Percentiles rank a stretch among this genome's conserved stretches.
These are phyloP conservation scores for Hypoxylon sp. DNA, from an alignment of 2,329 filamentous ascomycete genomes.

Conservation along the genomic window DNA sequence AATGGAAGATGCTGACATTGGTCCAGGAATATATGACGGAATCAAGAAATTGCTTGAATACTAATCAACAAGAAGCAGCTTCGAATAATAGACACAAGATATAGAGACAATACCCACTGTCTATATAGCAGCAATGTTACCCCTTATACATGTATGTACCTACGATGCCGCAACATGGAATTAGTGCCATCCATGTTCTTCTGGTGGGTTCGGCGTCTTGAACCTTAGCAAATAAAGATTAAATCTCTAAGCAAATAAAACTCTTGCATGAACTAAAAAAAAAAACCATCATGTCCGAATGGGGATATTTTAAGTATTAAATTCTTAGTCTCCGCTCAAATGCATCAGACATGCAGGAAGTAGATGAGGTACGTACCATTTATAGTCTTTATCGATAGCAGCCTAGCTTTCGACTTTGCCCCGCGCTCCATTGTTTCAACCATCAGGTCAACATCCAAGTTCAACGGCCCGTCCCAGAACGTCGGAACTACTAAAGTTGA, in stretches of 20 bases:
- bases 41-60: constrained; percentile 74
- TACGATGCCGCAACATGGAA: too few relatives aligned
- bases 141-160: too few relatives aligned
- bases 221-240: too few relatives aligned
- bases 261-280: too few relatives aligned
- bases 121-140: too few relatives aligned
- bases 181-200: too few relatives aligned
- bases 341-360: not conserved
- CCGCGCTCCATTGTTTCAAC: not conserved
- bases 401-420: not conserved
- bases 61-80: constrained; percentile 47
- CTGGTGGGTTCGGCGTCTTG: too few relatives aligned
- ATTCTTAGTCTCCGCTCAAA: too few relatives aligned
- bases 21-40: constrained; percentile 72
- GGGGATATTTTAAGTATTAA: too few relatives aligned
- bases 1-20: constrained; percentile 38
- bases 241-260: too few relatives aligned
- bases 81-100: constrained; percentile 1
- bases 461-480: not conserved
- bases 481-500: not conserved
- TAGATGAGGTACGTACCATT: not conserved
- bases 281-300: too few relatives aligned
- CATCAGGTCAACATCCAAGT: too few relatives aligned
- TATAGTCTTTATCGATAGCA: constrained; percentile 12
- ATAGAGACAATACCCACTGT: not conserved